phyloP scores from a whole-genome alignment of 352 stramenopile genomes.

The Globisporangium perplexum region DNA sequence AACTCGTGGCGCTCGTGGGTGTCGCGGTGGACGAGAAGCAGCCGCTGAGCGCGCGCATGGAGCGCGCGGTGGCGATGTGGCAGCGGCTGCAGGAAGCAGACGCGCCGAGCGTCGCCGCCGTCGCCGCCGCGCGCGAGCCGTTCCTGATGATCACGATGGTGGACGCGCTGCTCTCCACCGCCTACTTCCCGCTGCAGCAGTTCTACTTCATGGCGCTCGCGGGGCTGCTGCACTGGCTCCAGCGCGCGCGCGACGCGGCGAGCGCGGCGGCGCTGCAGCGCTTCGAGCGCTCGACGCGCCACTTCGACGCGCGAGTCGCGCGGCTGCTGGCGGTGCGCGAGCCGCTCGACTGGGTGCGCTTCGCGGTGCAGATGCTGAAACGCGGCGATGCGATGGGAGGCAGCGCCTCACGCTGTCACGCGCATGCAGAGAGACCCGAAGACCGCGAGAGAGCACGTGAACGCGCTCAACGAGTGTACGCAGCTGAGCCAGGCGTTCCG shows the following conservation, averaged over 20 bases:
- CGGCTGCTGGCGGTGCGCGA: conserved; percentile 27
- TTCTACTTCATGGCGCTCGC: conserved; percentile 49
- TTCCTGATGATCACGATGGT: conserved; percentile 29
- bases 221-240: conserved; percentile 32
- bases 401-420: too few species aligned
- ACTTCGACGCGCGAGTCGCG: conserved; percentile 24
- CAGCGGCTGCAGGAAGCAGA: conserved; percentile 22
- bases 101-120: conserved; percentile 5
- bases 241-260: conserved; percentile 4
- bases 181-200: conserved; percentile 63
- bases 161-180: conserved; percentile 36
- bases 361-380: not conserved
- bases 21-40: conserved; percentile 24
- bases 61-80: conserved; percentile 34
- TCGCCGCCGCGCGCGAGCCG: conserved; percentile 24
- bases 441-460: conserved; percentile 18
- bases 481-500: conserved; percentile 18
- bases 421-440: conserved; percentile 12
- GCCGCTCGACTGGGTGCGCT: conserved; percentile 36
- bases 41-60: conserved; percentile 32
- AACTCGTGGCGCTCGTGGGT: conserved; percentile 5
- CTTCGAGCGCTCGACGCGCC: conserved; percentile 14
- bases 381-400: not conserved
- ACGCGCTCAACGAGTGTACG: conserved; percentile 20
- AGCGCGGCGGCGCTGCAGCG: not conserved